Conservation (phyloP, 768 basidiomycete species). For the Trametes coccinea region DNA sequence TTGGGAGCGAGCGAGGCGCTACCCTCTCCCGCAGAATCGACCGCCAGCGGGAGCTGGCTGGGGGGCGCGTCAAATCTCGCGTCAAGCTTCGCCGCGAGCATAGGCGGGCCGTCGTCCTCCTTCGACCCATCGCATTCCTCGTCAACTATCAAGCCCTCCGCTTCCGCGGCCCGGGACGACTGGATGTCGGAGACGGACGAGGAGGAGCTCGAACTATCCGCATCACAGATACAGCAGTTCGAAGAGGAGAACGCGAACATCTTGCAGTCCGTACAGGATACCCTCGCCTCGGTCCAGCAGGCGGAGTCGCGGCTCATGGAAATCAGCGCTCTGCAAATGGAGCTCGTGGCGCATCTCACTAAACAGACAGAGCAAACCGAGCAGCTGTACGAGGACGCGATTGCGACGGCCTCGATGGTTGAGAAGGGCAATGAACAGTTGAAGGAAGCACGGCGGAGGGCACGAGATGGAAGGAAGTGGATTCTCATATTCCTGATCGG, state of each 20-base stretch:
- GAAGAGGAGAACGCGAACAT: conserved; percentile 90
- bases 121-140: conserved; percentile 25
- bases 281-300: conserved; percentile 84
- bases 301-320: conserved; percentile 92
- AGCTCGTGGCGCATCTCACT: conserved; percentile 84
- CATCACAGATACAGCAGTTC: conserved; percentile 89
- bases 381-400: conserved; percentile 91
- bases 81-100: conserved; percentile 40
- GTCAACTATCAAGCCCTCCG: conserved; percentile 27
- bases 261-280: conserved; percentile 80
- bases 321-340: conserved; percentile 90
- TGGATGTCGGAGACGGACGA: conserved; percentile 62
- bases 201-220: conserved; percentile 79
- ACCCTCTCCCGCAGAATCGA: conserved; percentile 22
- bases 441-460: conserved; percentile 83
- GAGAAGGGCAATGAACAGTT: conserved; percentile 91
- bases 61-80: conserved; percentile 58
- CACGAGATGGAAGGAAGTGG: conserved; percentile 85
- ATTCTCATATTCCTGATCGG: conserved; percentile 91
- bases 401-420: conserved; percentile 80
- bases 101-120: conserved; percentile 41
- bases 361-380: conserved; percentile 92
- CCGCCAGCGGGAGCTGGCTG: conserved; percentile 54
- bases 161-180: conserved; percentile 35
- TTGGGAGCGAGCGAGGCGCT: conserved; percentile 32